Conservation (phyloP, 2,329 filamentous ascomycete species). For the Xenoacremonium recifei region DNA sequence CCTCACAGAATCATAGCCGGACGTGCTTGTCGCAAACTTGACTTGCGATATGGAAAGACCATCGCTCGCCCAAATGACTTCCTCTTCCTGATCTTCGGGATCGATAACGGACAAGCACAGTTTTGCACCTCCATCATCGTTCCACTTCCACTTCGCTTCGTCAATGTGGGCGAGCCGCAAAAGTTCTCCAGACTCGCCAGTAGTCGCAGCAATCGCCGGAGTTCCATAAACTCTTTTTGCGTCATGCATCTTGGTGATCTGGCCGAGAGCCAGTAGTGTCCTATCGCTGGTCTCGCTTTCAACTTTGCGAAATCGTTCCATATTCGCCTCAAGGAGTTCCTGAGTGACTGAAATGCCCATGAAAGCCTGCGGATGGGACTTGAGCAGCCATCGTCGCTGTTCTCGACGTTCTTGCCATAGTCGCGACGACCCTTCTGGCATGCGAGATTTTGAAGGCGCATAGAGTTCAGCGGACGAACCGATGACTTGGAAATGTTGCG, state of each 20-base stretch:
- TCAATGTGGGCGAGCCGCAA: conserved; percentile 54
- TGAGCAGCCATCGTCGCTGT: conserved; percentile 50
- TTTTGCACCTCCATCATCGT: conserved; percentile 39
- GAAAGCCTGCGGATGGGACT: conserved; percentile 49
- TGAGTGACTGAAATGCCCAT: conserved; percentile 34
- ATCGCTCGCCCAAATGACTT: conserved; percentile 54
- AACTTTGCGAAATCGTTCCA: conserved; percentile 27
- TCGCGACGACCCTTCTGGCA: conserved; percentile 21
- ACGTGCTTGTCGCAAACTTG: conserved; percentile 44
- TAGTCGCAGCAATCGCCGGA: conserved; percentile 44
- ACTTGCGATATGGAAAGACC: conserved; percentile 49
- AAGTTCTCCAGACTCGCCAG: conserved; percentile 58
- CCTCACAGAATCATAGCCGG: conserved; percentile 37
- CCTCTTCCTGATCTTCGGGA: conserved; percentile 41
- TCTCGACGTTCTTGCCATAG: conserved; percentile 30
- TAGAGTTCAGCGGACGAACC: conserved; percentile 35
- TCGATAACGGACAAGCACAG: conserved; percentile 48
- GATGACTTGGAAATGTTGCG: conserved; percentile 30
- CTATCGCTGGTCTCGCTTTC: conserved; percentile 22
- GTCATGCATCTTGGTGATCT: conserved; percentile 43
- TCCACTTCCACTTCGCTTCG: conserved; percentile 56
- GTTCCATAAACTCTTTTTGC: conserved; percentile 23
- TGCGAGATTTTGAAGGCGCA: conserved; percentile 28
- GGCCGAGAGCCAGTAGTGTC: conserved; percentile 54
- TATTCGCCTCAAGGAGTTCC: conserved; percentile 36